phyloP scores from a whole-genome alignment of 2,329 filamentous ascomycete species.

The Trichoderma oligosporum region DNA sequence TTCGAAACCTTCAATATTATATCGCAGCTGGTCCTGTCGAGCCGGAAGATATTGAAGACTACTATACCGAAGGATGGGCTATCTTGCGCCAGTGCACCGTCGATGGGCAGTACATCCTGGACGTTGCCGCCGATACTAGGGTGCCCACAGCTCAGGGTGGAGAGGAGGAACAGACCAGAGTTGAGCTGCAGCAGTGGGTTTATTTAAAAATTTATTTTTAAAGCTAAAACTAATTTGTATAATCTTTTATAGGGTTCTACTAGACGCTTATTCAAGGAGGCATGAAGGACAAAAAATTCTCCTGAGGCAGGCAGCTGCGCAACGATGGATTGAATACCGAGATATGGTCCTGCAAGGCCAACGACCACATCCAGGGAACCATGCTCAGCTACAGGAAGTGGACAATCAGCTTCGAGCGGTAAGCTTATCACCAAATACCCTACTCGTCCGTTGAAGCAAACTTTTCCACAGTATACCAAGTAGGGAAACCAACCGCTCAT shows the following conservation, averaged over 20 bases:
- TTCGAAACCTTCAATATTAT: slow-evolving; percentile 58
- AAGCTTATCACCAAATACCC: slow-evolving; percentile 28
- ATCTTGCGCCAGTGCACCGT: slow-evolving; percentile 58
- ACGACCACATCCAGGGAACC: slow-evolving; percentile 45
- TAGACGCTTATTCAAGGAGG: slow-evolving; percentile 58
- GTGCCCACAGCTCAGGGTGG: slow-evolving; percentile 53
- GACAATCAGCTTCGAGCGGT: slow-evolving; percentile 57
- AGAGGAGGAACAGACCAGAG: slow-evolving; percentile 57
- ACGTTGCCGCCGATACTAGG: slow-evolving; percentile 59
- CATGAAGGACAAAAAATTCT: slow-evolving; percentile 65
- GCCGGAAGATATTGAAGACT: slow-evolving; percentile 54
- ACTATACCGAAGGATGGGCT: slow-evolving; percentile 61
- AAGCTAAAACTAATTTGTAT: slow-evolving; percentile 3
- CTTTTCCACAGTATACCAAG: not conserved
- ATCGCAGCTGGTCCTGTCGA: slow-evolving; percentile 56
- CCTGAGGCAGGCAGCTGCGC: slow-evolving; percentile 56
- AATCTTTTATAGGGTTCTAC: slow-evolving; percentile 43
- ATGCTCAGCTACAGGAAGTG: slow-evolving; percentile 48
- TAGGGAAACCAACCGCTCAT: not conserved
- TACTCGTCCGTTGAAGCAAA: not conserved
- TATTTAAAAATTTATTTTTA: no score
- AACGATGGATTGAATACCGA: slow-evolving; percentile 56
- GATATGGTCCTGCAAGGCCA: slow-evolving; percentile 51
- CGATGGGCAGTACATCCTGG: slow-evolving; percentile 62
- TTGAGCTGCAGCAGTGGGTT: slow-evolving; percentile 60